These are phyloP conservation scores for Lentinus tigrinus DNA, from an alignment of 768 basidiomycete species.

Conservation along the genomic window DNA sequence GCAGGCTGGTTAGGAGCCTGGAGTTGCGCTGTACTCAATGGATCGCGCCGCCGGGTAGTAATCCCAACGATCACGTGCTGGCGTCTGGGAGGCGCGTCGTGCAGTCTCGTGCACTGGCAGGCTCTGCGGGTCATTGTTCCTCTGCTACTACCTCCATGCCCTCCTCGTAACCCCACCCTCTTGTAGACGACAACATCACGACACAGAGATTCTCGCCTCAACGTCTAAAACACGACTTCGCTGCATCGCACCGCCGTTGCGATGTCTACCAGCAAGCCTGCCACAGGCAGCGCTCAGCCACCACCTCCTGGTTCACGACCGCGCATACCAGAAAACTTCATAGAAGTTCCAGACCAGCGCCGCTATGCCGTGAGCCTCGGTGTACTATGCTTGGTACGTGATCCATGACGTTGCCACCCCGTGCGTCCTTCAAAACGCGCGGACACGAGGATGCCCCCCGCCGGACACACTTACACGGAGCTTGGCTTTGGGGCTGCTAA, in stretches of 20 bases:
- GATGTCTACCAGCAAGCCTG: conserved; percentile 21
- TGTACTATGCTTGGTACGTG: conserved; percentile 69
- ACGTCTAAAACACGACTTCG: background rate
- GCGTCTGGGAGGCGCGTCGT: background rate
- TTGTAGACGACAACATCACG: too few relatives aligned
- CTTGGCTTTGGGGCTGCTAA: too few relatives aligned
- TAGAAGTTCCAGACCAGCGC: conserved; percentile 79
- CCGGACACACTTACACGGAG: too few relatives aligned
- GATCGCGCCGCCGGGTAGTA: background rate
- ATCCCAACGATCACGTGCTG: background rate
- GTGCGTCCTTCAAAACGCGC: too few relatives aligned
- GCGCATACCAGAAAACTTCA: conserved; percentile 68
- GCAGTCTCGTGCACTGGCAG: background rate
- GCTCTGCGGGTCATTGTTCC: background rate
- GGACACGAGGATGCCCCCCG: too few relatives aligned
- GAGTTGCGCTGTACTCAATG: too few relatives aligned
- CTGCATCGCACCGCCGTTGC: background rate
- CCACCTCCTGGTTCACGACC: conserved; percentile 33
- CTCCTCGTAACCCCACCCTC: background rate
- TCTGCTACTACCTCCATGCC: background rate
- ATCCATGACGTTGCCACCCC: background rate
- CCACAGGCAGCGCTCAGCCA: background rate
- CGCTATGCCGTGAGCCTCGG: conserved; percentile 77
- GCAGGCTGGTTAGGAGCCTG: too few relatives aligned
- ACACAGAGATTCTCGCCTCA: background rate